These are phyloP conservation scores for Colletotrichum theobromicola DNA, from an alignment of 2,329 filamentous ascomycete genomes.

Conservation along the genomic window DNA sequence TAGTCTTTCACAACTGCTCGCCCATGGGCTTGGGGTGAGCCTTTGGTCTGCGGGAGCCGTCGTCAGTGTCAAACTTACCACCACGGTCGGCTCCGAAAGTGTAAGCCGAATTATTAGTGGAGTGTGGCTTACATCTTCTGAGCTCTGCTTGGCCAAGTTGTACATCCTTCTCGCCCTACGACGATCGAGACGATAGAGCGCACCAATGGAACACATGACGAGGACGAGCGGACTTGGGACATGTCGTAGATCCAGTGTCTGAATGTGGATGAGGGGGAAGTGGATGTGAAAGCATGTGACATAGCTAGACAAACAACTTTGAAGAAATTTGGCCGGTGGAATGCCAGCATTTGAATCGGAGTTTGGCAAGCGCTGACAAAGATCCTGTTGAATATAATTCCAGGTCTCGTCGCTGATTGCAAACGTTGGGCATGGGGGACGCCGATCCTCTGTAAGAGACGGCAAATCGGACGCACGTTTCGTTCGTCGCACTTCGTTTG, in stretches of 20 bases:
- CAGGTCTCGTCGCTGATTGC: not conserved
- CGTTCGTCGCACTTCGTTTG: not conserved
- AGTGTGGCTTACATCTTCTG: not conserved
- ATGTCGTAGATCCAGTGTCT: not conserved
- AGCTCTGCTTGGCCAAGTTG: not conserved
- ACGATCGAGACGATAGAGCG: not conserved
- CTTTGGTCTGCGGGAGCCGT: not conserved
- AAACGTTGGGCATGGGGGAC: not conserved
- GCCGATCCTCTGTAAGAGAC: not conserved
- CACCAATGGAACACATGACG: not conserved
- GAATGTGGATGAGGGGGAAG: not conserved
- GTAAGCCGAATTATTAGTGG: not conserved
- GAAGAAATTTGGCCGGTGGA: not conserved
- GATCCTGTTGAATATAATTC: not conserved
- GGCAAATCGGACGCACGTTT: not conserved
- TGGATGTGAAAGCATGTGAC: not conserved
- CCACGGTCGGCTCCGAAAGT: too few relatives aligned
- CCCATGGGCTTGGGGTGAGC: not conserved
- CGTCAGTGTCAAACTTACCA: not conserved
- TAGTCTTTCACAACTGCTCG: not conserved
- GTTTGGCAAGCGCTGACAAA: not conserved
- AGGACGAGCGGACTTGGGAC: not conserved
- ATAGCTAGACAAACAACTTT: not conserved
- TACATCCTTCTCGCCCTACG: not conserved
- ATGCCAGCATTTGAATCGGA: not conserved